phyloP scores from a whole-genome alignment of 208 protist genomes.

The Leishmania major region DNA sequence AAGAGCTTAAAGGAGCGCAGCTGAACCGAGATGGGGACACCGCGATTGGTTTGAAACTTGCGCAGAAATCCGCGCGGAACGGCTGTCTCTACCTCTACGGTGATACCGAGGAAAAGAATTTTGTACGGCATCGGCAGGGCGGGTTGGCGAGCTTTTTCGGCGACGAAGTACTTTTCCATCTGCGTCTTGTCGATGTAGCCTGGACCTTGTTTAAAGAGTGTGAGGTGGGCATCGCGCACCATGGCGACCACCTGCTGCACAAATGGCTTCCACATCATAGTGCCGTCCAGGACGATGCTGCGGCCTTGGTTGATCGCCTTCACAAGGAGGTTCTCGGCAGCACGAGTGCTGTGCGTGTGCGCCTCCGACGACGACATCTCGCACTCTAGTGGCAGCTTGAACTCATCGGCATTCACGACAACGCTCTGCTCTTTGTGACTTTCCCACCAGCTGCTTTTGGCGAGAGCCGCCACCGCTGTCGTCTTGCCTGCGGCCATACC shows the following conservation, averaged over 20 bases:
- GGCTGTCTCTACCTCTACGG: conserved; percentile 84
- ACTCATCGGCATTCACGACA: conserved; percentile 85
- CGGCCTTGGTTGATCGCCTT: conserved; percentile 81
- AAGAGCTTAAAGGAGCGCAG: conserved; percentile 90
- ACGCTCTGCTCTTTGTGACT: conserved; percentile 75
- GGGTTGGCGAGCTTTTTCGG: conserved; percentile 29
- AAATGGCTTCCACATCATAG: conserved; percentile 92
- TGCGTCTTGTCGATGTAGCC: conserved; percentile 55
- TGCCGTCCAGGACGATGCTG: conserved; percentile 87
- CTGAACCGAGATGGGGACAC: conserved; percentile 80
- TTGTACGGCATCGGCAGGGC: conserved; percentile 65
- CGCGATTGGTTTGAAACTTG: conserved; percentile 77
- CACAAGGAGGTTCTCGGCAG: conserved; percentile 81
- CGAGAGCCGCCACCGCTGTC: conserved; percentile 73
- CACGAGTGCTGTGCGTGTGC: conserved; percentile 68
- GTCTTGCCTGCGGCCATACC: conserved; percentile 91
- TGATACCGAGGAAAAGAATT: conserved; percentile 83
- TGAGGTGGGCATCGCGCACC: conserved; percentile 77
- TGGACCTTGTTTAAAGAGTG: conserved; percentile 63
- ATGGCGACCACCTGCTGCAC: conserved; percentile 78
- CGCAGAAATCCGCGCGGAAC: conserved; percentile 86
- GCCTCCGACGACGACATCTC: conserved; percentile 32
- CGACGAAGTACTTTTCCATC: conserved; percentile 75
- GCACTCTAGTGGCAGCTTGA: conserved; percentile 59
- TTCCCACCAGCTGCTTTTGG: conserved; percentile 76